Conservation (phyloP, 1,284 basidiomycete genomes). For the Trichosporon faecale region DNA sequence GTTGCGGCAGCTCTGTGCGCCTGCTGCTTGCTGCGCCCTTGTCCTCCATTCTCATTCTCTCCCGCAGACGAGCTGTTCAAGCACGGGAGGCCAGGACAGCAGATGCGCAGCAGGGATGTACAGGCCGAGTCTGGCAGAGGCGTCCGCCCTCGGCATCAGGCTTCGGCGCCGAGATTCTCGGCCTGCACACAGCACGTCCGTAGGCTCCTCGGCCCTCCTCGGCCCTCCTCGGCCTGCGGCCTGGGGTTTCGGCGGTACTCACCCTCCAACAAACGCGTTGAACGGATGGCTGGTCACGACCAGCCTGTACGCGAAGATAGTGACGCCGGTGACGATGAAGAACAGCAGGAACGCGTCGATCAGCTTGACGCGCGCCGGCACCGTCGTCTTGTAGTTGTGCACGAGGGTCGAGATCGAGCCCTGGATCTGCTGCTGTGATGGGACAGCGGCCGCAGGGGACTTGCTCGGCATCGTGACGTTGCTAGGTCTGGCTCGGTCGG, state of each 20-base stretch:
- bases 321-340: constrained; percentile 83
- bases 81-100: too few relatives aligned
- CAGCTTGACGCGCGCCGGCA: constrained; percentile 81
- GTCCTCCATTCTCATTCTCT: too few relatives aligned
- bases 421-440: constrained; percentile 28
- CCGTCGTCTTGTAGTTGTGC: constrained; percentile 72
- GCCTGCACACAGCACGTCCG: too few relatives aligned
- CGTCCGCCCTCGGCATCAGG: too few relatives aligned
- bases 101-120: too few relatives aligned
- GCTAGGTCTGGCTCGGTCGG: neutral
- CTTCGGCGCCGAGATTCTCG: too few relatives aligned
- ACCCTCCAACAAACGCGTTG: constrained; percentile 96
- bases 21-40: too few relatives aligned
- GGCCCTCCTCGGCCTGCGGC: too few relatives aligned
- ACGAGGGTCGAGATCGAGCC: constrained; percentile 62
- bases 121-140: too few relatives aligned
- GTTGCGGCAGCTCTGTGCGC: too few relatives aligned
- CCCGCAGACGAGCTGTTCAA: too few relatives aligned
- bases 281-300: constrained; percentile 91
- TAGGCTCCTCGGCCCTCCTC: too few relatives aligned
- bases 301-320: constrained; percentile 89
- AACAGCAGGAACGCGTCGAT: constrained; percentile 91
- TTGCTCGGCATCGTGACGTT: constrained; percentile 1
- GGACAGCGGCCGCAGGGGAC: neutral
- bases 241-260: constrained; percentile 38